Evolutionary conservation across 257 asterid genomes (phyloP).

Genomic region (Osmanthus fragrans): DNA sequence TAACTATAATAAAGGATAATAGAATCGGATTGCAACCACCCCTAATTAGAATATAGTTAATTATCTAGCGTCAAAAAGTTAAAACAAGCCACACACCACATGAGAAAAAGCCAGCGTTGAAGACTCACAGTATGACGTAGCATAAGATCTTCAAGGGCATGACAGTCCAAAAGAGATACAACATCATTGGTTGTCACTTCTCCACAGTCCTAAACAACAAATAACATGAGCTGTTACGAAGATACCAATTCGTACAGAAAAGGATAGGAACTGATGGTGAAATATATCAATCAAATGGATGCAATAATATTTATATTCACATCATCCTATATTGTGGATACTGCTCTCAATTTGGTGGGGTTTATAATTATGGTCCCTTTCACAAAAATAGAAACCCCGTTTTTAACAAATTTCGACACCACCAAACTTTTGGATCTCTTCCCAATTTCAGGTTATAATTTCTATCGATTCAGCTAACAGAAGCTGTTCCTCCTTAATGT

Average conservation of each 20-base stretch:
- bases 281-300: background rate
- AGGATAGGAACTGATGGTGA: constrained; percentile 3
- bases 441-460: background rate
- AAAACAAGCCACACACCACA: background rate
- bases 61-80: background rate
- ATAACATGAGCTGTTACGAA: constrained; percentile 17
- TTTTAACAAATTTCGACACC: background rate
- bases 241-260: background rate
- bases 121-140: constrained; percentile 68
- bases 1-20: background rate
- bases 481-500: background rate
- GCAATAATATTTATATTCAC: background rate
- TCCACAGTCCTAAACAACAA: constrained; percentile 74
- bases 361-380: background rate
- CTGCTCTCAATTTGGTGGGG: background rate
- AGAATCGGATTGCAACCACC: background rate
- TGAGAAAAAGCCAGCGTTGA: constrained; percentile 12
- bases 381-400: background rate
- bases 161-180: constrained; percentile 63
- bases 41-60: background rate
- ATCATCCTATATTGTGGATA: background rate
- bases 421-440: background rate
- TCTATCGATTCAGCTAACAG: background rate
- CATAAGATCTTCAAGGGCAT: constrained; percentile 79
- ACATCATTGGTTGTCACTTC: constrained; percentile 64